These are phyloP conservation scores for Ganoderma resinaceum DNA, from an alignment of 1,284 basidiomycete genomes.

Conservation along the genomic window DNA sequence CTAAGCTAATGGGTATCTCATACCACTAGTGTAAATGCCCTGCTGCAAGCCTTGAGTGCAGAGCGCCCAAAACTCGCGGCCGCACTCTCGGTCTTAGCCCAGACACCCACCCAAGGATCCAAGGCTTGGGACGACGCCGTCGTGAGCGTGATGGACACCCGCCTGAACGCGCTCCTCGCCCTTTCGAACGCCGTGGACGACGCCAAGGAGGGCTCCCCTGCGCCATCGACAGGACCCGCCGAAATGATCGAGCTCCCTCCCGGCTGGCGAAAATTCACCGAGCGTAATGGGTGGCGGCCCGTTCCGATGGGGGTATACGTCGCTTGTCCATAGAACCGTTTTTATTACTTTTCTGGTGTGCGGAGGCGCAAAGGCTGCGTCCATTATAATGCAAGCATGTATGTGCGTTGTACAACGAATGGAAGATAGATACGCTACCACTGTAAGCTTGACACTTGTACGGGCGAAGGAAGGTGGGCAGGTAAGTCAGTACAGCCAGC, in stretches of 20 bases:
- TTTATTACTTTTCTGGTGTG: background rate
- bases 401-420: slow-evolving; percentile 7
- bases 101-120: slow-evolving; percentile 9
- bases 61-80: slow-evolving; percentile 46
- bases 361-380: background rate
- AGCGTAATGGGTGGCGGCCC: slow-evolving; percentile 57
- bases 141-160: slow-evolving; percentile 60
- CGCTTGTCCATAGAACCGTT: slow-evolving; percentile 2
- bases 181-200: slow-evolving; percentile 7
- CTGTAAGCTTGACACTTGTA: background rate
- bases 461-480: background rate
- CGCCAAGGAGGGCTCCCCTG: background rate
- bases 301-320: slow-evolving; percentile 69
- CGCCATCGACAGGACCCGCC: background rate
- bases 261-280: slow-evolving; percentile 62
- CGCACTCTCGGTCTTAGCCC: slow-evolving; percentile 35
- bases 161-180: slow-evolving; percentile 50
- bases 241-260: slow-evolving; percentile 25
- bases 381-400: slow-evolving; percentile 6
- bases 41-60: slow-evolving; percentile 49
- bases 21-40: slow-evolving; percentile 46
- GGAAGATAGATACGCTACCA: background rate
- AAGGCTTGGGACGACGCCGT: slow-evolving; percentile 53
- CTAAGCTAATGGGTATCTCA: background rate
- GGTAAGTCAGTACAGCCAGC: background rate